A percentile compares a stretch with the other conserved stretches of the same genome.
Conservation (phyloP, 106 monocot genomes). For the Agapanthus africanus region DNA sequence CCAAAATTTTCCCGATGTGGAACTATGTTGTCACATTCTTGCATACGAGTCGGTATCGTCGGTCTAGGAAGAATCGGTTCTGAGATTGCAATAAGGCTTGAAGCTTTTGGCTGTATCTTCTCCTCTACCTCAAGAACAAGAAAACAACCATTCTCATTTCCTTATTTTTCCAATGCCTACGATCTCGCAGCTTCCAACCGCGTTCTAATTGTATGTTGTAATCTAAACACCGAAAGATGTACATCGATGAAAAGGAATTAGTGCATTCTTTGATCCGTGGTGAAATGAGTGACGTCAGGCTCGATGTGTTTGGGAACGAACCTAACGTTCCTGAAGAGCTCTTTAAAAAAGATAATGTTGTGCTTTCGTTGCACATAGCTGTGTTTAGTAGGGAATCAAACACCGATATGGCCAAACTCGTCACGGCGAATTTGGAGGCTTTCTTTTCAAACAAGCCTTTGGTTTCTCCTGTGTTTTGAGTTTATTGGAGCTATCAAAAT, state of each 20-base stretch:
- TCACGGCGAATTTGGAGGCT: not conserved
- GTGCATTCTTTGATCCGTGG: conserved; percentile 27
- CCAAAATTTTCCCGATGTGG: no score
- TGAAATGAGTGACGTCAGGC: conserved; percentile 52
- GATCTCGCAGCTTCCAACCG: conserved; percentile 44
- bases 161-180: conserved; percentile 15
- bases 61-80: conserved; percentile 67
- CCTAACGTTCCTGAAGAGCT: conserved; percentile 7
- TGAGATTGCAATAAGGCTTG: conserved; percentile 47
- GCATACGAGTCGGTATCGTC: no score
- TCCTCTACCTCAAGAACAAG: conserved; percentile 30
- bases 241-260: conserved; percentile 40
- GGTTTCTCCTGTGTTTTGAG: no score
- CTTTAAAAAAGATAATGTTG: not conserved
- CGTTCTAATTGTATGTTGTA: conserved; percentile 39
- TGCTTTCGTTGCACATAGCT: not conserved
- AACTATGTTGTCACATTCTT: no score
- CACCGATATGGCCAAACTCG: no score
- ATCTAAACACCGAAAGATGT: conserved; percentile 37
- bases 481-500: no score
- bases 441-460: not conserved
- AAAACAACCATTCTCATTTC: conserved; percentile 24
- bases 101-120: conserved; percentile 54
- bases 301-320: conserved; percentile 41
- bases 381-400: not conserved